Evolutionary conservation across 2,329 filamentous ascomycete genomes (phyloP).

Genomic region (Diaporthe batatas): DNA sequence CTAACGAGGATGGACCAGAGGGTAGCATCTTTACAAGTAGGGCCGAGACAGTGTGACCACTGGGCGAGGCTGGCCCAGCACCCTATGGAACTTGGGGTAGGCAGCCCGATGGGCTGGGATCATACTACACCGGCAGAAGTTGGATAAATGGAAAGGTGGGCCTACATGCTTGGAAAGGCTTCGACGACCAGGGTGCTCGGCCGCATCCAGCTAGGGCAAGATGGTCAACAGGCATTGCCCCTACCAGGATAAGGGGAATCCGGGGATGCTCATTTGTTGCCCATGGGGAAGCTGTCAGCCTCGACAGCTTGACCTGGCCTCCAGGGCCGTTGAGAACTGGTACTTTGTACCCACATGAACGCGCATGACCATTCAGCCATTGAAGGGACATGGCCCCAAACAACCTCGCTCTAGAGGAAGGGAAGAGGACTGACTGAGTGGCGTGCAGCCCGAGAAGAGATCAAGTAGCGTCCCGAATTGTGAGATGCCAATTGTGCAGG

Average conservation of each 20-base stretch:
- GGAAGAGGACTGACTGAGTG: not conserved
- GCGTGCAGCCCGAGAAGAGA: not conserved
- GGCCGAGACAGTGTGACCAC: constrained; percentile 28
- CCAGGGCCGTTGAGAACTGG: not conserved
- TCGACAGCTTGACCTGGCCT: constrained; percentile 15
- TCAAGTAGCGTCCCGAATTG: not conserved
- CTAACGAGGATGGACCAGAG: constrained; percentile 14
- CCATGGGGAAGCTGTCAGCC: constrained; percentile 26
- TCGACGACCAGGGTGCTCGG: constrained; percentile 12
- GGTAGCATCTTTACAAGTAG: not conserved
- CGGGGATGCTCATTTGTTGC: constrained; percentile 27
- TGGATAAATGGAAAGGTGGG: constrained; percentile 38
- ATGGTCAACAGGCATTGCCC: constrained; percentile 18
- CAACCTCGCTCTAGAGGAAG: not conserved
- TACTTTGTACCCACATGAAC: constrained; percentile 29
- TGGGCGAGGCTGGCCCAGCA: constrained; percentile 22
- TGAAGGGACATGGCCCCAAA: not conserved
- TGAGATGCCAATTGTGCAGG: not conserved
- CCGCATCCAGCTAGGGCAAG: constrained; percentile 15
- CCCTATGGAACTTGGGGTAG: constrained; percentile 24
- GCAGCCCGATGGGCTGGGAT: constrained; percentile 34
- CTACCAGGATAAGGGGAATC: constrained; percentile 22
- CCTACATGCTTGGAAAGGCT: constrained; percentile 1
- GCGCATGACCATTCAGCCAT: constrained; percentile 23
- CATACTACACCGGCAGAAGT: constrained; percentile 16